A percentile compares a stretch with the other conserved stretches of the same genome.
These are phyloP conservation scores for Lepiota brunneoincarnata DNA, from an alignment of 768 basidiomycete species.

Conservation along the genomic window DNA sequence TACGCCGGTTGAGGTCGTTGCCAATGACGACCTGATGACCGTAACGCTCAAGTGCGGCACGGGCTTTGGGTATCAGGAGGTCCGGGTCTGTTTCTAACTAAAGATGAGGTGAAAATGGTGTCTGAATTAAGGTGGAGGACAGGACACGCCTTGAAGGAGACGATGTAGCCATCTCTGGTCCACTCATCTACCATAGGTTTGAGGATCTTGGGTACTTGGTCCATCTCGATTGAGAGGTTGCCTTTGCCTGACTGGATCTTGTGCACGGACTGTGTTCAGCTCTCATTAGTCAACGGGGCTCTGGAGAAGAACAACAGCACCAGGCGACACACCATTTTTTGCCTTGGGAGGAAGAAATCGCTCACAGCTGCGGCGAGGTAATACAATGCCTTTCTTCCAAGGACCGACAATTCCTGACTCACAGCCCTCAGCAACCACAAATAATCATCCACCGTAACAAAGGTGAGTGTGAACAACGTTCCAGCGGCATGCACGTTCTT, in stretches of 20 bases:
- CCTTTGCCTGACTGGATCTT: slow-evolving; percentile 98
- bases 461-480: slow-evolving; percentile 80
- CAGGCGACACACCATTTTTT: slow-evolving; percentile 72
- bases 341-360: slow-evolving; percentile 94
- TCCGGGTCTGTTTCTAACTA: slow-evolving; percentile 90
- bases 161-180: slow-evolving; percentile 86
- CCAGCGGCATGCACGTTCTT: slow-evolving; percentile 74
- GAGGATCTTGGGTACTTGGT: slow-evolving; percentile 96
- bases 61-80: slow-evolving; percentile 88
- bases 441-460: slow-evolving; percentile 95
- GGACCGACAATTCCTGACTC: slow-evolving; percentile 68
- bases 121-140: neutral
- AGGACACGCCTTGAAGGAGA: slow-evolving; percentile 86
- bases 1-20: slow-evolving; percentile 90
- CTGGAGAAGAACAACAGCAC: neutral
- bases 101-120: neutral
- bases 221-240: slow-evolving; percentile 94
- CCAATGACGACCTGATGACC: slow-evolving; percentile 98
- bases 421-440: slow-evolving; percentile 86
- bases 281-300: neutral
- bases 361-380: slow-evolving; percentile 98
- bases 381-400: slow-evolving; percentile 80
- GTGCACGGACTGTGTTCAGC: slow-evolving; percentile 74
- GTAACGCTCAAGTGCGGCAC: slow-evolving; percentile 84
- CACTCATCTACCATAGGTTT: slow-evolving; percentile 94